Conservation (phyloP, 257 asterid genomes). For the Solanum clarkiae region DNA sequence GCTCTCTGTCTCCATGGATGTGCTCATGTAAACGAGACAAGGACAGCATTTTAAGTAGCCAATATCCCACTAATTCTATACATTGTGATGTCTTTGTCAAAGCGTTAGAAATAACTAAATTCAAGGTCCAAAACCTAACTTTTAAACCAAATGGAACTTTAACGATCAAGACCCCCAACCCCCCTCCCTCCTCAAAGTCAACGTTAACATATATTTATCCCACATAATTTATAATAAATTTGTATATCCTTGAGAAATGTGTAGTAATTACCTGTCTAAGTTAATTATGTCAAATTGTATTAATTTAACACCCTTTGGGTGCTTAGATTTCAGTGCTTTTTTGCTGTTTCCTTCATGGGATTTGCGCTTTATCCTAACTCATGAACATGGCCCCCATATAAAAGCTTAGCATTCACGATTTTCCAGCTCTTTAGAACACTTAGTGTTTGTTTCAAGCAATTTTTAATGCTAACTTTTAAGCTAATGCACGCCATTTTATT, state of each 20-base stretch:
- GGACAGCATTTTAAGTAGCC: not conserved
- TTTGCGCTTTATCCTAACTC: not conserved
- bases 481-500: not conserved
- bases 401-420: constrained; percentile 7
- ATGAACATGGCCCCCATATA: not conserved
- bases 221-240: not conserved
- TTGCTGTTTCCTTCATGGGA: constrained; percentile 5
- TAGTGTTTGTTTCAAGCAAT: constrained; percentile 10
- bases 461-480: not conserved
- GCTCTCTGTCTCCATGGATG: not conserved
- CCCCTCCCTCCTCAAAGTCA: not conserved
- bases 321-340: constrained; percentile 3
- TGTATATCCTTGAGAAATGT: not conserved
- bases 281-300: not conserved
- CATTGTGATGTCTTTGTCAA: not conserved
- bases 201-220: constrained; percentile 1
- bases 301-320: not conserved
- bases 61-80: not conserved
- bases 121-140: not conserved
- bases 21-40: not conserved
- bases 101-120: not conserved
- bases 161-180: not conserved
- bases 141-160: not conserved
- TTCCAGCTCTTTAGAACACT: constrained; percentile 20
- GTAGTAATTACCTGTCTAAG: not conserved